Base-by-base conservation (phyloP, 2,329 filamentous ascomycete genomes). In the Venturia aucupariae region DNA sequence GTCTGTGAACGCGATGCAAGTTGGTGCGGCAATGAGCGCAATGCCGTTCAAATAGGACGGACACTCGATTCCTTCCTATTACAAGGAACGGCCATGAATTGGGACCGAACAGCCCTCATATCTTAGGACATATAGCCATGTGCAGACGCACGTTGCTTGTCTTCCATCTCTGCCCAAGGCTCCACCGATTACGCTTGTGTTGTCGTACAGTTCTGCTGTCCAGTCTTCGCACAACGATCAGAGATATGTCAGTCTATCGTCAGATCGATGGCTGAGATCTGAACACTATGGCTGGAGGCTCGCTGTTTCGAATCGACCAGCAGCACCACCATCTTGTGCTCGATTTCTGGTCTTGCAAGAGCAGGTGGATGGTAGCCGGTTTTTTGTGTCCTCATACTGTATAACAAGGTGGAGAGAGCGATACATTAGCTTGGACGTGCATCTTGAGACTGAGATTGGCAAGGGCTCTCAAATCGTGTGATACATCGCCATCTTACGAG, bases 241-340 rank as follows among this genome's bases (percentile, higher is more conserved):
- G 30, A 57, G 30, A 22, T 57, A 15, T 57, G 51, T n/a, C 51
- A 57, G 51, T 38, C 30, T n/a, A 35, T 57, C 51, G 27, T 35
- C 51, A 35, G 51, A 57, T 57, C 51, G 30, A 57, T 57, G 51
- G 51, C 48, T 30, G 48, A 54, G 24, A 54, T 54, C 48, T 54
- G 48, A 11, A 32, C 48, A 54, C 48, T 54, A 24, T 54, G 48
- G 48, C 30, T 57, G 51, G n/a, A n/a, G 27, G 15, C 19, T 57
- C 51, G 51, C 51, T 57, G 51, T 57, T 57, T 57, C 30, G 30
- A 19, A 57, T 35, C 27, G 15, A 38, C 6, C 27, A 35, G 27
- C n/a, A 35, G 51, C 27, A n/a, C n/a, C n/a, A n/a, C n/a, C n/a
- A 57, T 57, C 51, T 35, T 35, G 51, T 22, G 30, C 15, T 38